Base-by-base conservation (phyloP, 140 eudicot species). In the Erigeron philadelphicus region DNA sequence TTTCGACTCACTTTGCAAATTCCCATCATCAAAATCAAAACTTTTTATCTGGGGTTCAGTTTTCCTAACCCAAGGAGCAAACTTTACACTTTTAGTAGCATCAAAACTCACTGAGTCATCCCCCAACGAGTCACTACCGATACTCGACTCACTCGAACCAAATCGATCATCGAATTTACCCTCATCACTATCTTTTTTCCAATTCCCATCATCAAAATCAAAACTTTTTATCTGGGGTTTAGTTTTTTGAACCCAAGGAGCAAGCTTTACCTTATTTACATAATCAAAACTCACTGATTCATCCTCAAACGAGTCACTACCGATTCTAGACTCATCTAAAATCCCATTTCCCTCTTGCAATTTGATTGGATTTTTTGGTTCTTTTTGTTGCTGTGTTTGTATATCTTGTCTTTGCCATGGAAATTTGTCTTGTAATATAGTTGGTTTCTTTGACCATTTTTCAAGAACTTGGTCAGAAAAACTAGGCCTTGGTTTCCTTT, bases 401-500 rank as follows among this genome's bases (percentile, higher is more conserved):
- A 4, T 64, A 60, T 82, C 57, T 70, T 63, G 69, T 62, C 73
- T 71, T 64, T 91, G 84, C 96, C 97, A 91, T 58, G 96, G 97
- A 52, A 86, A 77, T 38, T 82, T 86, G 35, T 79, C 71, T 23
- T 78, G 75, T 35, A 64, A 50, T 31, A 87, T 75, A 79, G 82
- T 72, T 63, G 79, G 75, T 70, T 84, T 88, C 0, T 71, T 66
- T 61, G 91, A 88, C 97, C 97, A 91, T 77, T 91, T 91, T 46
- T 79, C 85, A 40, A 78, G 89, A 78, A 91, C 80, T 81, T 91
- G 89, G 9, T 91, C 81, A 15, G 85, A 72, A 66, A 91, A 91
- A 67, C 95, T 91, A 8, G 97, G 96, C 68, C 88, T 88, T 12
- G 97, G 97, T 66, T 88, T 91, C 67, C 91, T 76, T 49, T 80